A percentile compares a stretch with the other conserved stretches of the same genome.
These are phyloP conservation scores for Rhodotorula mucilaginosa DNA, from an alignment of 1,284 basidiomycete genomes.

Conservation along the genomic window DNA sequence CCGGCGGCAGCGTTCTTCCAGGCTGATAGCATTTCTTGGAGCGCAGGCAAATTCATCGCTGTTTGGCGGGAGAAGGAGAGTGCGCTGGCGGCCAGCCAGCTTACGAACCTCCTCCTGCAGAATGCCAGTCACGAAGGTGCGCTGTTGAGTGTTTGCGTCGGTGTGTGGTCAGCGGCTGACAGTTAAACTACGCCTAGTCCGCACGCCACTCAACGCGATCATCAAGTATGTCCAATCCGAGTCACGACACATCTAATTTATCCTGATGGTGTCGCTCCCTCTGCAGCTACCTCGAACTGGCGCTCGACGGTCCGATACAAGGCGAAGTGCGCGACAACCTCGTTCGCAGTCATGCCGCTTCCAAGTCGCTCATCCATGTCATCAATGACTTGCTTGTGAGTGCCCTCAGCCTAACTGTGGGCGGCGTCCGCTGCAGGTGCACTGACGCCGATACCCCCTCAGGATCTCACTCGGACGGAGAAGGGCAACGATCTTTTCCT, in stretches of 20 bases:
- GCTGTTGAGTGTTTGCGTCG: conserved; percentile 23
- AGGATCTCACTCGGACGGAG: conserved; percentile 77
- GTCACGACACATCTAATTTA: neutral
- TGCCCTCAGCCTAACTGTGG: conserved; percentile 43
- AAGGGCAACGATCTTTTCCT: conserved; percentile 75
- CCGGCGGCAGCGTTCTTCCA: neutral
- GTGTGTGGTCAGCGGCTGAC: neutral
- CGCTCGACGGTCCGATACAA: conserved; percentile 75
- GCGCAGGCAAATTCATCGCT: conserved; percentile 50
- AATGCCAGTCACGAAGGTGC: conserved; percentile 83
- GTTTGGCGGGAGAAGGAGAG: conserved; percentile 85
- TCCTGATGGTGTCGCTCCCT: neutral
- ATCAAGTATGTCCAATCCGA: conserved; percentile 56
- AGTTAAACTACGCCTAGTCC: conserved; percentile 49
- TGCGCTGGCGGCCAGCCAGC: conserved; percentile 70
- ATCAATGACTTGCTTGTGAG: conserved; percentile 74
- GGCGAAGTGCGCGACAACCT: conserved; percentile 75
- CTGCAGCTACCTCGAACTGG: conserved; percentile 75
- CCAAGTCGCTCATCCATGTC: conserved; percentile 62
- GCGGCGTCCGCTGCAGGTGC: neutral
- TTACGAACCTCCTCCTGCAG: conserved; percentile 76
- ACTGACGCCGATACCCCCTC: neutral
- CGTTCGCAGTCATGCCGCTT: conserved; percentile 73
- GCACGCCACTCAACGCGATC: conserved; percentile 72
- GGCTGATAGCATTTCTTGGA: no score